Base-by-base conservation (phyloP, 495 filamentous ascomycete genomes). In the Daldinia vernicosa region DNA sequence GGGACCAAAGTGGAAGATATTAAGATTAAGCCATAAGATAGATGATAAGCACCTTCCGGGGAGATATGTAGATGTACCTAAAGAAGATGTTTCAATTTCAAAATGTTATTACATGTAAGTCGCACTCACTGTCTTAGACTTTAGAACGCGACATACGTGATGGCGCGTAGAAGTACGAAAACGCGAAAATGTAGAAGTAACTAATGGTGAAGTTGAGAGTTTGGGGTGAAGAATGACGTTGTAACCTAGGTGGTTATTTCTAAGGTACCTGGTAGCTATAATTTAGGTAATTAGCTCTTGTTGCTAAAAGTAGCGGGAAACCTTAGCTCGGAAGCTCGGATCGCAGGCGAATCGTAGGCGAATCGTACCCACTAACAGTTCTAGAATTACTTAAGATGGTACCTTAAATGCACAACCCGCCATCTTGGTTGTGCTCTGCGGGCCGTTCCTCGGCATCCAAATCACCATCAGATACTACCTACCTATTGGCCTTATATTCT, bases 381-480 rank as follows among this genome's bases (percentile, higher is more conserved):
- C 17, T 47, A 19, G 40, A 22, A 33, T 33, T 33, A 33, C 32
- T 12, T 33, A 12, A 33, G 32, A 33, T 33, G 9, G 32, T 2
- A 33, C 32, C 32, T 33, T 47, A 22, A 5, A n/a, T 9, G 40
- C 2, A 17, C 15, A 47, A 9, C 50, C 50, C 50, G 8, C 17
- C 11, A 53, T 53, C 50, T 27, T 22, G 27, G 24, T 53, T 30
- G 15, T 26, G 26, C 24, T 17, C 14, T 30, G 50, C 50, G 50
- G 50, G 50, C 50, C 50, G 50, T 53, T n/a, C 50, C 50, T 30
- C 27, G 50, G 9, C 14, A 53, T 53, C 50, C 27, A 24, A 53
- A 30, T 15, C 11, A n/a, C 12, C 9, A 26, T 22, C 6, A 45
- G 40, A 19, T 45, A 45, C 28, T 30, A 30, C 28, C 28, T 30